These are phyloP conservation scores for Antitrichia curtipendula DNA, from an alignment of 225 moss, liverwort and hornwort genomes.

Conservation along the genomic window DNA sequence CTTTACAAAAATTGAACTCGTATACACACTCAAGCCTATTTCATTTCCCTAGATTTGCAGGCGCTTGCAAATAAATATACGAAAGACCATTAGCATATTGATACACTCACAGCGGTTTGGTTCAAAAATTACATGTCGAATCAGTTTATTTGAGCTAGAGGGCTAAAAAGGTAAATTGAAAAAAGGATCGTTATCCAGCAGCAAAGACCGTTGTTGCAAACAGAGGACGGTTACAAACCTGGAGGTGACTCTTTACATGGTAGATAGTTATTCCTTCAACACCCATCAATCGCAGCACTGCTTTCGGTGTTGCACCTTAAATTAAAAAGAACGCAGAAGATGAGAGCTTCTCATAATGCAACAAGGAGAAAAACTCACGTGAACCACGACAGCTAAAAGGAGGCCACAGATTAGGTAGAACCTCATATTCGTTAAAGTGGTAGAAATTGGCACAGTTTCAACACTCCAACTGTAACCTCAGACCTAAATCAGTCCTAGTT, in stretches of 20 bases:
- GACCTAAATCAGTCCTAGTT: not conserved
- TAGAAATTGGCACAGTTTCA: not conserved
- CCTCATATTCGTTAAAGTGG: not conserved
- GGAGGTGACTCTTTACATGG: slow-evolving; percentile 96
- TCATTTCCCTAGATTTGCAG: not conserved
- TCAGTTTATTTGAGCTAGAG: not conserved
- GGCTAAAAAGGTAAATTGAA: not conserved
- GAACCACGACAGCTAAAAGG: not conserved
- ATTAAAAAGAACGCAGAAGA: not conserved
- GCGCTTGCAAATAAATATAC: not conserved
- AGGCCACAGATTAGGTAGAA: not conserved
- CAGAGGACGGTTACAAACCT: slow-evolving; percentile 28
- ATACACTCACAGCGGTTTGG: not conserved
- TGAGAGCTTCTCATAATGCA: not conserved
- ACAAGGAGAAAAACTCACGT: not conserved
- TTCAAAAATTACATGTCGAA: not conserved
- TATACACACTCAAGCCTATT: not conserved
- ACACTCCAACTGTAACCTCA: not conserved
- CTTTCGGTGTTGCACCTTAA: slow-evolving; percentile 93
- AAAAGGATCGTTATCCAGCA: not conserved
- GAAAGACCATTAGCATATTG: not conserved
- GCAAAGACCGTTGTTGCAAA: not conserved
- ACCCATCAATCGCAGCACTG: slow-evolving; percentile 77
- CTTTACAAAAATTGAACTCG: not conserved
- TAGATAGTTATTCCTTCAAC: slow-evolving; percentile 94